Conservation (phyloP, 768 basidiomycete species). For the Dentipellis fragilis region DNA sequence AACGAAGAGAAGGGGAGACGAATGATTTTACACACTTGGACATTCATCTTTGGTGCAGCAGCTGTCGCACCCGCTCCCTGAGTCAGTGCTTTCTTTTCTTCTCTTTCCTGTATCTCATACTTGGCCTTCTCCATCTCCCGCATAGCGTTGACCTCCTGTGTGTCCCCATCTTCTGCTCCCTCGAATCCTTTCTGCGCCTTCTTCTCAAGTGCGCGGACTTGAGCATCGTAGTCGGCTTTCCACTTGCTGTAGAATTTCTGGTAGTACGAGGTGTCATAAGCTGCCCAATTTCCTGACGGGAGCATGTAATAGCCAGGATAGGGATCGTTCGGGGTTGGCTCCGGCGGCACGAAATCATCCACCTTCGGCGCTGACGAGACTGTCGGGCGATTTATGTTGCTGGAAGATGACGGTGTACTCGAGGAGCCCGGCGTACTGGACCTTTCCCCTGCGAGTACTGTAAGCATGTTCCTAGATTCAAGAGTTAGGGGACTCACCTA, state of each 20-base stretch:
- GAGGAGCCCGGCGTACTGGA: conserved; percentile 1
- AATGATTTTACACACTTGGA: conserved; percentile 42
- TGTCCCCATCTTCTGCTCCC: conserved; percentile 43
- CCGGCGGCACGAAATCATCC: conserved; percentile 59
- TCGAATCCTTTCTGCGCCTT: conserved; percentile 62
- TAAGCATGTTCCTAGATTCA: conserved; percentile 1
- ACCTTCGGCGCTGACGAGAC: conserved; percentile 62
- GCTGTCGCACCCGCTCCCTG: conserved; percentile 42
- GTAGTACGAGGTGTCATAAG: conserved; percentile 64
- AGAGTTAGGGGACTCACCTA: conserved; percentile 27
- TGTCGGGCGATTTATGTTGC: conserved; percentile 13
- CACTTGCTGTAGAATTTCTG: conserved; percentile 59
- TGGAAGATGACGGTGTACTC: conserved; percentile 11
- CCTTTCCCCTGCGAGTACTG: conserved; percentile 7
- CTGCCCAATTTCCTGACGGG: conserved; percentile 72
- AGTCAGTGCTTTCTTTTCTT: conserved; percentile 70
- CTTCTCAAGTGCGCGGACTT: conserved; percentile 67
- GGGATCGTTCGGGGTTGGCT: conserved; percentile 62
- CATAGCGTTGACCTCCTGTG: conserved; percentile 52
- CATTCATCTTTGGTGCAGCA: conserved; percentile 71
- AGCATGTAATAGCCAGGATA: conserved; percentile 85
- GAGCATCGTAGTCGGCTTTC: conserved; percentile 61
- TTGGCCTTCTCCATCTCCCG: conserved; percentile 75
- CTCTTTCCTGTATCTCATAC: conserved; percentile 61
- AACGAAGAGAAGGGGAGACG: neutral